Conservation (phyloP, 2,329 filamentous ascomycete genomes). For the Tolypocladium ovalisporum region DNA sequence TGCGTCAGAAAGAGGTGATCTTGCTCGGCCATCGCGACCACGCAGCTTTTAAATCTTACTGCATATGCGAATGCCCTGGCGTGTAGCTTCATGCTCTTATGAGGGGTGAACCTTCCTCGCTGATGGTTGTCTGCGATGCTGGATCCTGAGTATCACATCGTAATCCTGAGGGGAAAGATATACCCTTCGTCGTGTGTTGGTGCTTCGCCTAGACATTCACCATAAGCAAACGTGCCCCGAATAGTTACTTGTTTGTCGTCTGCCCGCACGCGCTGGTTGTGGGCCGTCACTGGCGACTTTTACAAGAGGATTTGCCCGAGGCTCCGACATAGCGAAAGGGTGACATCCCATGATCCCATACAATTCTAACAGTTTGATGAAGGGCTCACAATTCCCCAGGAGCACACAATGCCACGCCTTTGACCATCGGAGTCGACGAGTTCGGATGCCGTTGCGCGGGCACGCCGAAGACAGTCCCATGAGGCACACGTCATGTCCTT, state of each 20-base stretch:
- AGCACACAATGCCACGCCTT: too few relatives aligned
- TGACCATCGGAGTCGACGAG: too few relatives aligned
- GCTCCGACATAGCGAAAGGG: neutral
- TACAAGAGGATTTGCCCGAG: neutral
- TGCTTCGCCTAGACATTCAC: neutral
- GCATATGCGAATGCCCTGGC: neutral
- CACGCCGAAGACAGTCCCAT: neutral
- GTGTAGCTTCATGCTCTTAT: neutral
- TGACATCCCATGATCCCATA: neutral
- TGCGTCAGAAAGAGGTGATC: neutral
- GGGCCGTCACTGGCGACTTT: neutral
- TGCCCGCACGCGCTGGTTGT: neutral
- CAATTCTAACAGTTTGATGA: too few relatives aligned
- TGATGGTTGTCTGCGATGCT: neutral
- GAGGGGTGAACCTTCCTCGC: neutral
- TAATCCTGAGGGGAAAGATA: neutral
- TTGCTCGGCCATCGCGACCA: neutral
- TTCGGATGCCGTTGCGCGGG: neutral
- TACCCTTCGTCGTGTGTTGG: neutral
- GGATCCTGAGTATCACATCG: neutral
- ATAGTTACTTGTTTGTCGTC: neutral
- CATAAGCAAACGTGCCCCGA: neutral
- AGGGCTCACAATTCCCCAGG: neutral
- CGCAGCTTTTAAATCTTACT: constrained; percentile 1
- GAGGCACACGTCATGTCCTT: neutral